phyloP scores from a whole-genome alignment of 345 rosid species.

The Rhodamnia argentea region DNA sequence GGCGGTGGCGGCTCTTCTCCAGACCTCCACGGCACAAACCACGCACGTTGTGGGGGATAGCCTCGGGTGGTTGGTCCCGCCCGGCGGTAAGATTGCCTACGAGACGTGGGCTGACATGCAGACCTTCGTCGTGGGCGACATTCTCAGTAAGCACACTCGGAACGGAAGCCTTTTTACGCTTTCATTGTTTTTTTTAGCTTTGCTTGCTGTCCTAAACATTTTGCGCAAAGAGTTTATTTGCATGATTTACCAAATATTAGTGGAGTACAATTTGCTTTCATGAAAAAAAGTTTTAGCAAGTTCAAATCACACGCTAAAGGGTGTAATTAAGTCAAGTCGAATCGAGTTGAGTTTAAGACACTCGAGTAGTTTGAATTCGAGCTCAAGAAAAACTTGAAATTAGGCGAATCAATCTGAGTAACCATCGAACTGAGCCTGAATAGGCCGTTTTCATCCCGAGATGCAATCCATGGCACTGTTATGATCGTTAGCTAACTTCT shows the following conservation, averaged over 20 bases:
- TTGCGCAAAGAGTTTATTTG: background rate
- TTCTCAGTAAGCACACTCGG: slow-evolving; percentile 12
- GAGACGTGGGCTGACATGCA: slow-evolving; percentile 20
- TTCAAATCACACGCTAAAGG: background rate
- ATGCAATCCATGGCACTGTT: background rate
- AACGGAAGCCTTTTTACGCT: background rate
- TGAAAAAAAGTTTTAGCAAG: background rate
- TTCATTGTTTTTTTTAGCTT: background rate
- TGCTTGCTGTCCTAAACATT: background rate
- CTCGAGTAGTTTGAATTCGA: accelerated
- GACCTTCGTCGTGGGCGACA: slow-evolving; percentile 22
- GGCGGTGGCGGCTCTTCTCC: background rate
- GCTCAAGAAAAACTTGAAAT: background rate
- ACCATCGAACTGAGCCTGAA: background rate
- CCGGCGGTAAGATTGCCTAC: slow-evolving; percentile 9
- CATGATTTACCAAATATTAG: background rate
- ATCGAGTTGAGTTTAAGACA: background rate
- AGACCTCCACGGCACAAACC: background rate
- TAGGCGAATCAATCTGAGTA: background rate
- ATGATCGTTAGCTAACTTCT: background rate
- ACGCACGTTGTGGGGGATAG: slow-evolving; percentile 20
- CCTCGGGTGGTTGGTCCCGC: slow-evolving; percentile 31
- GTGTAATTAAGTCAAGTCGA: background rate
- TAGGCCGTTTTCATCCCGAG: background rate
- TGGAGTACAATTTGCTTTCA: background rate